Conservation (phyloP, 257 asterid species). For the Forsythia suspensa region DNA sequence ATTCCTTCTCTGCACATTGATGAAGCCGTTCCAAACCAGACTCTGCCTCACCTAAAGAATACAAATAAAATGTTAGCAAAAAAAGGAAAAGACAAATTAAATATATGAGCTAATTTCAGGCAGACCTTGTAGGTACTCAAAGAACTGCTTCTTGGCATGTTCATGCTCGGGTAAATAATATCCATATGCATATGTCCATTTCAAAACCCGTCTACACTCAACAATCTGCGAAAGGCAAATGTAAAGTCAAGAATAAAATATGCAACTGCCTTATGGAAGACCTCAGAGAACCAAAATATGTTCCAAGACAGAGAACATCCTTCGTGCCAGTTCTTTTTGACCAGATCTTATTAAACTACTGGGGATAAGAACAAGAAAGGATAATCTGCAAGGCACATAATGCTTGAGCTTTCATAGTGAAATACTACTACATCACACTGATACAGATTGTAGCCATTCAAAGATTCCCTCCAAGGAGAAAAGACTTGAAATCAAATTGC, state of each 20-base stretch:
- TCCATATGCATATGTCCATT: conserved; percentile 97
- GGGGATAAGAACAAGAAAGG: conserved; percentile 10
- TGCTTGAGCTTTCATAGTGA: neutral
- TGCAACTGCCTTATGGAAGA: conserved; percentile 6
- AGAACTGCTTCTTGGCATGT: conserved; percentile 77
- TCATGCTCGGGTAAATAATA: conserved; percentile 80
- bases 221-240: conserved; percentile 62
- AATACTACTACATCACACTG: conserved; percentile 1
- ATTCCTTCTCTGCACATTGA: conserved; percentile 96
- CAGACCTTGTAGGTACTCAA: conserved; percentile 91
- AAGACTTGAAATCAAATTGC: neutral
- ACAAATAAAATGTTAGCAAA: conserved; percentile 20
- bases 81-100: conserved; percentile 5
- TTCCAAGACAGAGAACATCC: neutral
- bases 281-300: conserved; percentile 6
- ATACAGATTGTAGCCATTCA: neutral
- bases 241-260: conserved; percentile 20
- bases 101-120: conserved; percentile 6
- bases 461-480: neutral
- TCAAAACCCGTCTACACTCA: conserved; percentile 93
- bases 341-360: neutral
- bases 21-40: conserved; percentile 96
- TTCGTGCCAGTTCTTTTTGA: neutral
- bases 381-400: neutral
- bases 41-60: conserved; percentile 82